phyloP scores from a whole-genome alignment of 306 rosid genomes.

The Coriaria nepalensis region DNA sequence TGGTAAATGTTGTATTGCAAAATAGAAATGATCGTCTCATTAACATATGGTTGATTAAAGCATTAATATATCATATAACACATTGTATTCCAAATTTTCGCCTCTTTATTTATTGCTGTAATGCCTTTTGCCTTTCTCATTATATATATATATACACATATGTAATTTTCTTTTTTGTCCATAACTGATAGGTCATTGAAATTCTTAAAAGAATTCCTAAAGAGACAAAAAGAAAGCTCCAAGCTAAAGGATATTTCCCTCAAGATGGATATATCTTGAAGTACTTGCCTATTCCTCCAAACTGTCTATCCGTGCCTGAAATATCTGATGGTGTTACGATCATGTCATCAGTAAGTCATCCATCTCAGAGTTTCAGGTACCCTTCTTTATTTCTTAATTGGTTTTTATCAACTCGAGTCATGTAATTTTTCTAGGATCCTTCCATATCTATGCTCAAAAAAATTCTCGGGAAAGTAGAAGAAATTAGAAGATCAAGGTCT shows the following conservation, averaged over 20 bases:
- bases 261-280: conserved; percentile 77
- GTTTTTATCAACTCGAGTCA: background rate
- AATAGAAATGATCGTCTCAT: too few species aligned
- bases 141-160: conserved; percentile 9
- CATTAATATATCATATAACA: too few species aligned
- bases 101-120: too few species aligned
- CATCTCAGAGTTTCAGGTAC: conserved; percentile 5
- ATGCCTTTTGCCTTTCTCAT: too few species aligned
- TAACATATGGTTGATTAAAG: too few species aligned
- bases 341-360: conserved; percentile 65
- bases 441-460: conserved; percentile 58
- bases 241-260: conserved; percentile 65
- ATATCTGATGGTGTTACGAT: conserved; percentile 91
- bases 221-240: conserved; percentile 56
- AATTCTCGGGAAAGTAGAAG: conserved; percentile 58
- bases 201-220: conserved; percentile 57
- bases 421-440: conserved; percentile 55
- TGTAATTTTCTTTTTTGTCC: conserved; percentile 11
- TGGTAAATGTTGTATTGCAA: too few species aligned
- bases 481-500: conserved; percentile 67
- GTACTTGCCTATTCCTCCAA: conserved; percentile 82
- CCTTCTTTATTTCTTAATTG: too few species aligned
- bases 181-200: conserved; percentile 46
- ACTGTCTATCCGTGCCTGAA: conserved; percentile 81
- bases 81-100: too few species aligned